phyloP scores from a whole-genome alignment of 2,329 filamentous ascomycete species.

The Nemania serpens region DNA sequence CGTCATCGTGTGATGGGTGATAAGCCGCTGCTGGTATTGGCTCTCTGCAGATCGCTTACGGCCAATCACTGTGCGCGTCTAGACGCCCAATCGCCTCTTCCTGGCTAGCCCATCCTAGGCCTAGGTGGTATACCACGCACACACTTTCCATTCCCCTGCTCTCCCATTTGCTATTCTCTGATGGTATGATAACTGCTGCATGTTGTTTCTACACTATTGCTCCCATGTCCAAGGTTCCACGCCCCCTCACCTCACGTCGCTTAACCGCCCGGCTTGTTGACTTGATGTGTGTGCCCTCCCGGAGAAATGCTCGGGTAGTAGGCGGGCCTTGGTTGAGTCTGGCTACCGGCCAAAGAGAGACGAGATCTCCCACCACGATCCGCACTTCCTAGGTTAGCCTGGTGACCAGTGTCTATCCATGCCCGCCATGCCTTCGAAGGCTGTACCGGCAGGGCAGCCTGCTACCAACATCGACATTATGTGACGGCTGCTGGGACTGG shows the following conservation, averaged over 20 bases:
- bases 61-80: conserved; percentile 43
- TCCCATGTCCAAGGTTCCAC: conserved; percentile 23
- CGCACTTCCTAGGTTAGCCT: conserved; percentile 28
- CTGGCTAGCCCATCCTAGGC: conserved; percentile 39
- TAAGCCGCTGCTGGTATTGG: conserved; percentile 41
- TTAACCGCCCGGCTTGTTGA: conserved; percentile 49
- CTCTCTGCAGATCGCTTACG: conserved; percentile 37
- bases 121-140: not conserved
- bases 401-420: conserved; percentile 26
- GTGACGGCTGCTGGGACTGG: conserved; percentile 30
- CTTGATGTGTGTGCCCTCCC: conserved; percentile 33
- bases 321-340: conserved; percentile 33
- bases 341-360: conserved; percentile 36
- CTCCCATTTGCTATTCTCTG: conserved; percentile 26
- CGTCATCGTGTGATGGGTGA: conserved; percentile 41
- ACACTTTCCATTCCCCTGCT: conserved; percentile 7
- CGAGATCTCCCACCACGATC: conserved; percentile 15
- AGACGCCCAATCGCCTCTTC: conserved; percentile 47
- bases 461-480: conserved; percentile 29
- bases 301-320: conserved; percentile 27
- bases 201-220: conserved; percentile 10
- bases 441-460: conserved; percentile 33
- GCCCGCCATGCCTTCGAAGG: conserved; percentile 9
- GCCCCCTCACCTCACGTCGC: conserved; percentile 36
- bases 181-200: not conserved